These are phyloP conservation scores for Pyrenophora teres DNA, from an alignment of 2,329 filamentous ascomycete genomes.

Conservation along the genomic window DNA sequence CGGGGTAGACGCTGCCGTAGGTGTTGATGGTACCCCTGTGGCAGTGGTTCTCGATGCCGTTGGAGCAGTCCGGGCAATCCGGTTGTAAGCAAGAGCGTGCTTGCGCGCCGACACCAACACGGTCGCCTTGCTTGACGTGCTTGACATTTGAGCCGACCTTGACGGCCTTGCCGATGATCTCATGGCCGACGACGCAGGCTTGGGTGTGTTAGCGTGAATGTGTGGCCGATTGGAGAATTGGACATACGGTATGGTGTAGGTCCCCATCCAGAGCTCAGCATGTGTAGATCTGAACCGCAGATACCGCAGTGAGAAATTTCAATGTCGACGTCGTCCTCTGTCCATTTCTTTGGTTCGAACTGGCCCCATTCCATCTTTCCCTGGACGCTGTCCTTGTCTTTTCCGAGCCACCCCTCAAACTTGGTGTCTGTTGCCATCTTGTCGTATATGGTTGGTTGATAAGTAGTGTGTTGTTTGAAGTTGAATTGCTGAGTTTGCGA, in stretches of 20 bases:
- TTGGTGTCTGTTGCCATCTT: conserved; percentile 27
- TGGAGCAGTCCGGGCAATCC: conserved; percentile 53
- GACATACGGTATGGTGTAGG: conserved; percentile 30
- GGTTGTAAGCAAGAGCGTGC: conserved; percentile 52
- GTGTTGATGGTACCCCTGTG: conserved; percentile 48
- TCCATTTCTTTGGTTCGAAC: conserved; percentile 54
- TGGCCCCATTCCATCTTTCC: conserved; percentile 61
- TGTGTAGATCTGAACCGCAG: conserved; percentile 45
- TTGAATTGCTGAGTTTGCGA: neutral
- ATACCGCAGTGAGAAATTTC: conserved; percentile 49
- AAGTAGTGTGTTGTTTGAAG: neutral
- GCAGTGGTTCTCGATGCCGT: conserved; percentile 56
- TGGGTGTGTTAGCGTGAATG: conserved; percentile 30
- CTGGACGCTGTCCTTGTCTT: conserved; percentile 53
- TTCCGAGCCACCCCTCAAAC: conserved; percentile 63
- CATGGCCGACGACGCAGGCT: conserved; percentile 51
- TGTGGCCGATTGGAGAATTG: neutral
- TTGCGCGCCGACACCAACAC: conserved; percentile 58
- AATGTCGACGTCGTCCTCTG: conserved; percentile 67
- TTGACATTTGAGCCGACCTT: conserved; percentile 52
- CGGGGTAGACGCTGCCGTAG: conserved; percentile 53
- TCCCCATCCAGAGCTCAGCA: conserved; percentile 46
- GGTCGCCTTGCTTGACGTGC: conserved; percentile 64
- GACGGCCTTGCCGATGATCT: conserved; percentile 49
- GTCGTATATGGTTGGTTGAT: neutral